These are phyloP conservation scores for Claviceps arundinis DNA, from an alignment of 2,329 filamentous ascomycete species.

Conservation along the genomic window DNA sequence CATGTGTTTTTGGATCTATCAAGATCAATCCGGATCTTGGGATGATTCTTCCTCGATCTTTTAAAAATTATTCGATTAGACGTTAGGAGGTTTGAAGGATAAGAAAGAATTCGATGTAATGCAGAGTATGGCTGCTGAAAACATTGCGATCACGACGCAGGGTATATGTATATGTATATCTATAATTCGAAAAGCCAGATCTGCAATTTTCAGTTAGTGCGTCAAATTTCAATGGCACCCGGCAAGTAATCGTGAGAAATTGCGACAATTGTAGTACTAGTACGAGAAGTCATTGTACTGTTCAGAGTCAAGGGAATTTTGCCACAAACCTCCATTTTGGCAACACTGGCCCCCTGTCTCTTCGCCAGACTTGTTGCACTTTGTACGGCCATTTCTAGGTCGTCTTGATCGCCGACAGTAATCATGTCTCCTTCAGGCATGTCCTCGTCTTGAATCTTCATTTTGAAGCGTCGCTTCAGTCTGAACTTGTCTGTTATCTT, in stretches of 20 bases:
- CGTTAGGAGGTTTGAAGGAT: neutral
- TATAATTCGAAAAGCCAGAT: conserved; percentile 34
- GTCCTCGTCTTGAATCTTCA: conserved; percentile 79
- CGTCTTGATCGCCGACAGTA: conserved; percentile 92
- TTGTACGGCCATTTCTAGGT: conserved; percentile 76
- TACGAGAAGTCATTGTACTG: neutral
- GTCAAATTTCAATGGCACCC: neutral
- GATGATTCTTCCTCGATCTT: neutral
- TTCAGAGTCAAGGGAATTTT: neutral
- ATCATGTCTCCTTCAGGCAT: conserved; percentile 75
- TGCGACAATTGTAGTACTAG: neutral
- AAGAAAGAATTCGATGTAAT: neutral
- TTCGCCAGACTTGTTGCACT: conserved; percentile 53
- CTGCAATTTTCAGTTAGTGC: conserved; percentile 22
- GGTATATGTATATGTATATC: conserved; percentile 12
- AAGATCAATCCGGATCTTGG: neutral
- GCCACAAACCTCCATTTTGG: conserved; percentile 79
- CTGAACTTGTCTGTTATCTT: conserved; percentile 80
- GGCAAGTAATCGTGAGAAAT: neutral
- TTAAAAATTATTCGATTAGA: conserved; percentile 10
- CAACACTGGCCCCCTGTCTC: conserved; percentile 67
- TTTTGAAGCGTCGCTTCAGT: conserved; percentile 65
- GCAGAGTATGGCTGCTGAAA: neutral
- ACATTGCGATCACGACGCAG: conserved; percentile 9
- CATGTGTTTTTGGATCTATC: neutral